Evolutionary conservation across 2,329 filamentous ascomycete genomes (phyloP).

Genomic region (Monosporascus sp.): DNA sequence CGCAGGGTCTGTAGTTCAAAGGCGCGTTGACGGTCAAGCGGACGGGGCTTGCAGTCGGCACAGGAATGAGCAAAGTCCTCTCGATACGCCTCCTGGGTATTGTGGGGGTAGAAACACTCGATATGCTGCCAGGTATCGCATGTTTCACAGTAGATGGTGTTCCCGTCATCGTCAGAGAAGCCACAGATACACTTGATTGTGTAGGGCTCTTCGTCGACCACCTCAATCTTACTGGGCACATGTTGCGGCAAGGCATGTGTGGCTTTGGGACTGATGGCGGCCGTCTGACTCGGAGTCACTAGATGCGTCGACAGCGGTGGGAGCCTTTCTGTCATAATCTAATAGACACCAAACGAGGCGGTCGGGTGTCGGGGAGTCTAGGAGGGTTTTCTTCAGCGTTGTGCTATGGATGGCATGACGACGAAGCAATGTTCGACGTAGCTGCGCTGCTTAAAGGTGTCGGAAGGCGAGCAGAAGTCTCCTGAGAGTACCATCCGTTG

Average conservation of each 20-base stretch:
- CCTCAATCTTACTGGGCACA: conserved; percentile 43
- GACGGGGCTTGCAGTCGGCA: conserved; percentile 77
- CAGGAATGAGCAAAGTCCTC: conserved; percentile 77
- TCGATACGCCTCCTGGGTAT: conserved; percentile 66
- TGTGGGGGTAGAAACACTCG: conserved; percentile 82
- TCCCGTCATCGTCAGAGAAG: conserved; percentile 91
- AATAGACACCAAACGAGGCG: conserved; percentile 37
- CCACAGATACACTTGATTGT: conserved; percentile 98
- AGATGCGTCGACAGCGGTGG: conserved; percentile 48
- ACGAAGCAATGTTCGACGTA: conserved; percentile 41
- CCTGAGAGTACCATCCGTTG: conserved; percentile 7
- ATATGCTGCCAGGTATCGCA: conserved; percentile 99
- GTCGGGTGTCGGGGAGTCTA: conserved; percentile 20
- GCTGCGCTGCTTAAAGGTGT: conserved; percentile 8
- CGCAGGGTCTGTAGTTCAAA: conserved; percentile 63
- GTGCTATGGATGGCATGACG: conserved; percentile 54
- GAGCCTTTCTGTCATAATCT: conserved; percentile 60
- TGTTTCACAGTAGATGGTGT: conserved; percentile 90
- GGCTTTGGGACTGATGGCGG: conserved; percentile 33
- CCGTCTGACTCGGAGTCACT: conserved; percentile 48
- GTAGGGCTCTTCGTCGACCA: conserved; percentile 74
- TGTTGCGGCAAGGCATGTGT: conserved; percentile 34
- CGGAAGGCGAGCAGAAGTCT: conserved; percentile 4
- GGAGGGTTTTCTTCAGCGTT: conserved; percentile 38
- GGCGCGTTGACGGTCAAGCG: conserved; percentile 68